Base-by-base conservation (phyloP, 106 monocot genomes). In the Narthecium ossifragum region DNA sequence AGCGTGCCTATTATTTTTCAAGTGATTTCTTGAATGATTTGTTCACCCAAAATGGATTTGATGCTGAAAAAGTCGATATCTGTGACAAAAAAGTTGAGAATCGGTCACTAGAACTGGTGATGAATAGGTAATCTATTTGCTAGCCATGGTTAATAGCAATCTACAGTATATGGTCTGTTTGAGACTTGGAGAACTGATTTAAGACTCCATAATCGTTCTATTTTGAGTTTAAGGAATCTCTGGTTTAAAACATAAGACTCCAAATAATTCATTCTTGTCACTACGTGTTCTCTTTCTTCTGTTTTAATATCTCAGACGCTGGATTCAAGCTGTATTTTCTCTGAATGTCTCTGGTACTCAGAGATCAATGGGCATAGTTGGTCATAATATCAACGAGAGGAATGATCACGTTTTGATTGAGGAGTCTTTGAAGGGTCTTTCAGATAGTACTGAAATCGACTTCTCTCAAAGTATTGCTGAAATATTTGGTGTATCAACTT, bases 1-100 rank as follows among this genome's bases (percentile, higher is more conserved):
- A 94, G 90, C 86, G 90, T 61, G 94, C 86, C 27, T 98, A 82
- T 70, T 98, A 91, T 62, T 98, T 98, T 59, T 85, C 91, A 34
- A 59, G 73, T 40, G 71, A 77, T 43, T 88, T 77, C 51, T 77
- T 98, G 61, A 59, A 66, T 34, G 66, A 25, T 72, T 63, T 98
- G 51, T 98, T 98, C 53, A 41, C 18, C 55, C 60, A 74, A 64
- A 80, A 69, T 80, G 98, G 87, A 55, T 98, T 87, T 75, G 34
- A 66, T 64, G 52, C 63, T 31, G 58, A 74, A 49, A 74, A 91
- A 61, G 55, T 91, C 60, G 53, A 51, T 37, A 30, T 81, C 51
- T 88, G 82, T 64, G 75, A 75, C 78, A 98, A 79, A 66, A 75
- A 91, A 75, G 74, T 98, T n/a, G 81, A 91, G 68, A 98, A 98